Conservation (phyloP, 805 yeast species). For the Starmerella powellii region DNA sequence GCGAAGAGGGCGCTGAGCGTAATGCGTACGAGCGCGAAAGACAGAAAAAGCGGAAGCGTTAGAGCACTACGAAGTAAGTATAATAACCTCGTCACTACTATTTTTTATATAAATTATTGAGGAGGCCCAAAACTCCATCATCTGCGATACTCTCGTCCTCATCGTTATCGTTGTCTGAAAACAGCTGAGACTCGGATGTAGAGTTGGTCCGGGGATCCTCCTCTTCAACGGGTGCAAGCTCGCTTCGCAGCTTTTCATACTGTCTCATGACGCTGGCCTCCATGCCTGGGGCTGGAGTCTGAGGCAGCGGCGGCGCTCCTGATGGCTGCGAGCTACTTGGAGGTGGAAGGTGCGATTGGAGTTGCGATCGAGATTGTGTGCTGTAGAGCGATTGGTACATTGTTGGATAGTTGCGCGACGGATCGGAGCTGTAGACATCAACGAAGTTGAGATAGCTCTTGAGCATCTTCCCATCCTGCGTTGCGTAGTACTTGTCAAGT, state of each 20-base stretch:
- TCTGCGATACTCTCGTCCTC: slow-evolving; percentile 29
- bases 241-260: slow-evolving; percentile 20
- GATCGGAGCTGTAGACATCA: slow-evolving; percentile 54
- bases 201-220: slow-evolving; percentile 5
- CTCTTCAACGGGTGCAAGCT: slow-evolving; percentile 15
- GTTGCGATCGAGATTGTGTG: neutral
- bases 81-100: neutral
- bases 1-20: slow-evolving; percentile 91
- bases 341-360: neutral
- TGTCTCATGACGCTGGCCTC: slow-evolving; percentile 28
- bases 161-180: slow-evolving; percentile 29
- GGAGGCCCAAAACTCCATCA: slow-evolving; percentile 61
- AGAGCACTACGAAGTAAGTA: neutral
- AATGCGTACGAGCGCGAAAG: slow-evolving; percentile 83
- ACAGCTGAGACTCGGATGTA: slow-evolving; percentile 7
- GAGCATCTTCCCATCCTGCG: slow-evolving; percentile 75
- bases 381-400: slow-evolving; percentile 1
- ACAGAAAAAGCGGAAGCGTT: slow-evolving; percentile 37
- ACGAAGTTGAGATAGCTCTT: slow-evolving; percentile 78
- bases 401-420: slow-evolving; percentile 6
- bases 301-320: too few relatives aligned
- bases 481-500: slow-evolving; percentile 32
- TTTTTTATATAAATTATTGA: slow-evolving; percentile 63
- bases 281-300: slow-evolving; percentile 7
- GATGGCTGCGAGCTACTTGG: too few relatives aligned